Base-by-base conservation (phyloP, 2,329 filamentous ascomycete genomes). In the Diaporthe citriasiana region DNA sequence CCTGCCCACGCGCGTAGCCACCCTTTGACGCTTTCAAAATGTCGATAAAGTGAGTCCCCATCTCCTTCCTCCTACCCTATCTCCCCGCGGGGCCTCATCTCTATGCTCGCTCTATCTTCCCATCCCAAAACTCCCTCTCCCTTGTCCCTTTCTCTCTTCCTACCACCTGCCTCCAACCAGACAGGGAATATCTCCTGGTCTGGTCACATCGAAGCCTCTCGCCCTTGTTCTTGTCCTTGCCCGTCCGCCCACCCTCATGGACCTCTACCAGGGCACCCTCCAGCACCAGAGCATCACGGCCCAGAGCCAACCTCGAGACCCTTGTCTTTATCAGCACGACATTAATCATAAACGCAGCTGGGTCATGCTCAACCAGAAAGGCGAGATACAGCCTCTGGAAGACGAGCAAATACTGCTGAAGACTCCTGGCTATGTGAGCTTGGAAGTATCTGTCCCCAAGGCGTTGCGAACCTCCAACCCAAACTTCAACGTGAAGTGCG, bases 311-410 rank as follows among this genome's bases (percentile, higher is more conserved):
- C 83, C 83, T 69, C 82, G 86, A 77, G 83, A 82, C 75, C 81
- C 80, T 70, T 82, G 78, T n/a, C 45, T 71, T 76, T 78, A 77
- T 59, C 81, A 82, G 70, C 80, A 82, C 74, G 83, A 89, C 81
- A 85, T 88, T 90, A 84, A 91, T 85, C 85, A 89, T 81, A 82
- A 83, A 78, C 82, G 85, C 81, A 91, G 89, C 79, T 98, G 96
- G 96, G 96, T 98, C 59, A 98, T 98, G 95, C 91, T 97, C 80
- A 91, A 93, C 80, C 90, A 93, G 80, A 82, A 86, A 53, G 87
- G 88, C 78, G 91, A 93, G 74, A 97, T 98, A 84, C 93, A 97
- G 81, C 94, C 93, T 80, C 90, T 98, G 60, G 94, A 94, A 57
- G 92, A 93, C 81, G 96, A 98, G 86, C 92, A 92, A 78, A 92